These are phyloP conservation scores for Coemansia umbellata DNA, from an alignment of 192 early-diverging fungal genomes.

Conservation along the genomic window DNA sequence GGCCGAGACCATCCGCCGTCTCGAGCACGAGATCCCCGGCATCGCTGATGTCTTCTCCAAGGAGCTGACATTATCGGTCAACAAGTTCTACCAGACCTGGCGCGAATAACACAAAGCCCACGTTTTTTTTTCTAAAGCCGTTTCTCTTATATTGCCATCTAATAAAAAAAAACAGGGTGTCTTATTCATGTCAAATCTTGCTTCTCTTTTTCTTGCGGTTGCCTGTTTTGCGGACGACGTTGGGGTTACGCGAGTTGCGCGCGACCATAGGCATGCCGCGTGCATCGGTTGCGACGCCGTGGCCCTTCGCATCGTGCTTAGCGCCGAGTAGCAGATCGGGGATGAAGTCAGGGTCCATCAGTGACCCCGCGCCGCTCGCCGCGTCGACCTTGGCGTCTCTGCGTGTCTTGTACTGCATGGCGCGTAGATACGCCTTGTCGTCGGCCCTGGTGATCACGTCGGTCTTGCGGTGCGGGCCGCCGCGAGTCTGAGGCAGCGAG, in stretches of 20 bases:
- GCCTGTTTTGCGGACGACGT: slow-evolving; percentile 51
- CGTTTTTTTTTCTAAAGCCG: background rate
- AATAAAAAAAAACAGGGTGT: background rate
- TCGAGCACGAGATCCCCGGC: slow-evolving; percentile 53
- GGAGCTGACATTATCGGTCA: slow-evolving; percentile 45
- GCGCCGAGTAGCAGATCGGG: slow-evolving; percentile 20
- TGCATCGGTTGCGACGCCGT: slow-evolving; percentile 60
- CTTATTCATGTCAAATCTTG: slow-evolving; percentile 10
- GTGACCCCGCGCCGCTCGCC: slow-evolving; percentile 17
- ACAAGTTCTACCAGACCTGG: slow-evolving; percentile 51
- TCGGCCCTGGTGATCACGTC: slow-evolving; percentile 88
- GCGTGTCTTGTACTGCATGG: slow-evolving; percentile 27
- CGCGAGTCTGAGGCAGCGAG: slow-evolving; percentile 77
- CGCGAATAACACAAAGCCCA: slow-evolving; percentile 25
- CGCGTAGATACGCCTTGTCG: slow-evolving; percentile 73
- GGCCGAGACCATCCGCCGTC: slow-evolving; percentile 49
- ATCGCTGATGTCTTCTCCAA: slow-evolving; percentile 52
- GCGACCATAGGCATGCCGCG: slow-evolving; percentile 60
- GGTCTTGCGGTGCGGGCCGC: slow-evolving; percentile 65
- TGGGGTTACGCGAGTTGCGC: slow-evolving; percentile 69
- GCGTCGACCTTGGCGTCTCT: slow-evolving; percentile 25
- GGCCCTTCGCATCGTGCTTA: slow-evolving; percentile 46
- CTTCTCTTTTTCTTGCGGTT: slow-evolving; percentile 58
- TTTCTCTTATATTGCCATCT: background rate
- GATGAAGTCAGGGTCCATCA: slow-evolving; percentile 40